A percentile compares a stretch with the other conserved stretches of the same genome.
These are phyloP conservation scores for Biscogniauxia mediterranea DNA, from an alignment of 2,329 filamentous ascomycete genomes.

Conservation along the genomic window DNA sequence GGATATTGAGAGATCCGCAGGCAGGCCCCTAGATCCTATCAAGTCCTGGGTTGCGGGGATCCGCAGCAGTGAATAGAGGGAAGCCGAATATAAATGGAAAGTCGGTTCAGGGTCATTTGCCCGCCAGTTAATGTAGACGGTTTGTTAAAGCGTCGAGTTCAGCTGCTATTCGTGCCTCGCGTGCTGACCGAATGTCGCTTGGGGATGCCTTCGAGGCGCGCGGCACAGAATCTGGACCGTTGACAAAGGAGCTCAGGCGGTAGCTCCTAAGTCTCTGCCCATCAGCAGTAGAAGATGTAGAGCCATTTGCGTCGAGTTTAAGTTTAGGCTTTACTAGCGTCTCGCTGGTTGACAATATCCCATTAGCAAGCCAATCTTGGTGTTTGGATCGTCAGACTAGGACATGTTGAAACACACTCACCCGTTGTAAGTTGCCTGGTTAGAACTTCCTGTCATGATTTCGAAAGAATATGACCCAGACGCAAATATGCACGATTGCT, in stretches of 20 bases:
- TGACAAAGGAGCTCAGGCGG: not conserved
- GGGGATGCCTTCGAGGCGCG: not conserved
- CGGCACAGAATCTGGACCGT: constrained; percentile 2
- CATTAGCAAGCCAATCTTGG: not conserved
- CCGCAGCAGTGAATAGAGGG: no score
- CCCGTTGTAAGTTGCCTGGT: constrained; percentile 6
- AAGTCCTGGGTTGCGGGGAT: no score
- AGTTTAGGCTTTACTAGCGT: not conserved
- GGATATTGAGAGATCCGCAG: no score
- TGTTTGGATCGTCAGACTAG: not conserved
- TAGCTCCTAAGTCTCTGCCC: constrained; percentile 4
- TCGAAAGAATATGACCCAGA: not conserved
- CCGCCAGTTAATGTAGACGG: not conserved
- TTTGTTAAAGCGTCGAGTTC: constrained; percentile 4
- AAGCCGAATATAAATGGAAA: not conserved
- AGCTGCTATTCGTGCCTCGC: not conserved
- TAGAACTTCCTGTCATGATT: constrained; percentile 4
- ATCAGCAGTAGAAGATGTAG: constrained; percentile 1
- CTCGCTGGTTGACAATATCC: not conserved
- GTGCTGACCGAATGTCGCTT: not conserved
- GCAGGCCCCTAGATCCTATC: no score
- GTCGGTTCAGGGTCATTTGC: not conserved
- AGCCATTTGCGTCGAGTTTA: not conserved
- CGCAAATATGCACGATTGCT: not conserved
- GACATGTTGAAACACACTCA: not conserved